These are phyloP conservation scores for Sclerotinia glacialis DNA, from an alignment of 2,329 filamentous ascomycete species.

Conservation along the genomic window DNA sequence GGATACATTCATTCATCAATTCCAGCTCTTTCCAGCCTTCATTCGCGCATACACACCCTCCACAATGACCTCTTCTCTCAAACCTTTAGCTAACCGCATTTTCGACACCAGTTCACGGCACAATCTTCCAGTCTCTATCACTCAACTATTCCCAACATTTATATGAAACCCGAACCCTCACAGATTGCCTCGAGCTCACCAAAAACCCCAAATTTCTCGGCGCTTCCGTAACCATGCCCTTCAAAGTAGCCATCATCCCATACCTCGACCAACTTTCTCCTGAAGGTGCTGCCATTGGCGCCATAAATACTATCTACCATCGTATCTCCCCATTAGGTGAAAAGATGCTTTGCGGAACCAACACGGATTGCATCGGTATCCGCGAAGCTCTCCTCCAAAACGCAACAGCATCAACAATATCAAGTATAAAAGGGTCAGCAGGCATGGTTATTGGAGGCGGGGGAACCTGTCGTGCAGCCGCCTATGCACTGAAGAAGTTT, in stretches of 20 bases:
- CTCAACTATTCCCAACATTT: constrained; percentile 53
- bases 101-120: constrained; percentile 49
- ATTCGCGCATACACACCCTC: neutral
- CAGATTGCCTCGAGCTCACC: constrained; percentile 50
- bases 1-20: neutral
- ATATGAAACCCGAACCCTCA: constrained; percentile 52
- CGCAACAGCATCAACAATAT: constrained; percentile 44
- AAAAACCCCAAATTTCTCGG: constrained; percentile 61
- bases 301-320: constrained; percentile 76
- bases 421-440: constrained; percentile 55
- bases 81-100: neutral
- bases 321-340: constrained; percentile 41
- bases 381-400: constrained; percentile 67
- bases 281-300: constrained; percentile 70
- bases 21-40: neutral
- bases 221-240: constrained; percentile 77
- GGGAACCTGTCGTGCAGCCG: constrained; percentile 72
- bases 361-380: constrained; percentile 79
- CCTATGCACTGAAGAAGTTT: constrained; percentile 71
- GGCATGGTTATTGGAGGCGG: constrained; percentile 75
- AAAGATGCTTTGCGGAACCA: constrained; percentile 63
- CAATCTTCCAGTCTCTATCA: constrained; percentile 51
- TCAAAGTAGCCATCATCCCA: constrained; percentile 73
- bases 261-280: constrained; percentile 71
- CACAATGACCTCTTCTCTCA: neutral